A percentile compares a stretch with the other conserved stretches of the same genome.
Conservation (phyloP, 176 grass and related monocot genomes). For the Ensete glaucum region DNA sequence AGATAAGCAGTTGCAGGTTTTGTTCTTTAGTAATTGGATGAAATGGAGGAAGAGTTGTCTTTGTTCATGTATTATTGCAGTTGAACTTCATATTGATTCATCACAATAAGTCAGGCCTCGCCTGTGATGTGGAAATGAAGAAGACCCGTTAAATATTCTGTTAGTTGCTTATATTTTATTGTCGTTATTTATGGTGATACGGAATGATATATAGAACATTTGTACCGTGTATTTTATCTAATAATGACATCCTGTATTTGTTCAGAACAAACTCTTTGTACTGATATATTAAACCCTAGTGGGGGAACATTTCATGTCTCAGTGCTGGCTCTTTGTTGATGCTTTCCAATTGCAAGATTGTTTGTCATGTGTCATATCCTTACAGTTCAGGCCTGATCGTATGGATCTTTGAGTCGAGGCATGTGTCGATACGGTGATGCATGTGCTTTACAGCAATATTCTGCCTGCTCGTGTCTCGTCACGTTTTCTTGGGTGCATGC, state of each 20-base stretch:
- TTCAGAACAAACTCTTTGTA: not conserved
- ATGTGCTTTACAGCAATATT: too few species aligned
- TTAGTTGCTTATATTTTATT: slow-evolving; percentile 11
- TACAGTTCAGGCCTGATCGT: too few species aligned
- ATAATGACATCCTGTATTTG: not conserved
- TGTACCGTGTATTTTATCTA: not conserved
- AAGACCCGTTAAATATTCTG: not conserved
- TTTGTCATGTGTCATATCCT: too few species aligned
- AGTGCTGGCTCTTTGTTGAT: too few species aligned
- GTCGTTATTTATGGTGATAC: not conserved
- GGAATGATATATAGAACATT: not conserved
- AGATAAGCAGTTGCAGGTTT: slow-evolving; percentile 1
- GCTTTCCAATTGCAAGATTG: too few species aligned
- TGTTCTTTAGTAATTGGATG: slow-evolving; percentile 6
- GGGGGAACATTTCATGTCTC: too few species aligned
- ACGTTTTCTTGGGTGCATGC: too few species aligned
- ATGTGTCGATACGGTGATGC: too few species aligned
- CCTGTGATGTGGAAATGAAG: not conserved
- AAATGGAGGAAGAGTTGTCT: not conserved
- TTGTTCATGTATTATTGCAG: slow-evolving; percentile 12
- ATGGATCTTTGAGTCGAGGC: too few species aligned
- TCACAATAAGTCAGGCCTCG: slow-evolving; percentile 9
- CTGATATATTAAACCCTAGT: too few species aligned
- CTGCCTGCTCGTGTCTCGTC: too few species aligned
- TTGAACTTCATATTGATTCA: slow-evolving; percentile 17